Conservation (phyloP, 352 stramenopile species). For the Globisporangium nodosum region DNA sequence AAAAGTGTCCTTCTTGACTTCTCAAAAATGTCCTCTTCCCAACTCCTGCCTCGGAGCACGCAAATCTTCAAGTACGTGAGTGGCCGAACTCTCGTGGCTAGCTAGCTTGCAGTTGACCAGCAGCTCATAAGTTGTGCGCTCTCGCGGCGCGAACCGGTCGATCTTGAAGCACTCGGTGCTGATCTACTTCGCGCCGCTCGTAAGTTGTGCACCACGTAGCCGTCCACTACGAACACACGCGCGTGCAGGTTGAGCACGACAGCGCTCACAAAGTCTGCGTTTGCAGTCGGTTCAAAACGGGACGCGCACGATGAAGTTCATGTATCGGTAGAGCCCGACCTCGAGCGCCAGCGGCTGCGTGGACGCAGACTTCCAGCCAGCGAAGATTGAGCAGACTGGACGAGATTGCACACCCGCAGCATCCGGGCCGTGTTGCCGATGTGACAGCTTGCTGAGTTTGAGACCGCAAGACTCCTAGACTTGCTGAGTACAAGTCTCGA, state of each 20-base stretch:
- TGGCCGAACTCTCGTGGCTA: slow-evolving; percentile 14
- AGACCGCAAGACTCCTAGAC: background rate
- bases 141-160: slow-evolving; percentile 18
- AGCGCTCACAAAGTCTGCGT: slow-evolving; percentile 32
- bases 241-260: slow-evolving; percentile 26
- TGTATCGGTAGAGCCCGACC: slow-evolving; percentile 32
- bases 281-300: slow-evolving; percentile 34
- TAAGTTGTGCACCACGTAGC: slow-evolving; percentile 33
- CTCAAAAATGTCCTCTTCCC: too few relatives aligned
- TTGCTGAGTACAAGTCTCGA: background rate
- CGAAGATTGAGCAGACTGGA: background rate
- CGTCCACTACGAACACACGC: slow-evolving; percentile 38
- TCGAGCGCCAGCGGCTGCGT: slow-evolving; percentile 34
- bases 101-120: slow-evolving; percentile 20
- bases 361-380: background rate
- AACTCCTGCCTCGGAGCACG: slow-evolving; percentile 4
- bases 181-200: slow-evolving; percentile 13
- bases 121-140: slow-evolving; percentile 8
- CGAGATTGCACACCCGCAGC: background rate
- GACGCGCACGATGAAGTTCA: slow-evolving; percentile 27
- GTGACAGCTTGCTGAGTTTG: slow-evolving; percentile 1
- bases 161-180: slow-evolving; percentile 42
- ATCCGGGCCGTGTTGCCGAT: background rate
- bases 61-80: slow-evolving; percentile 20
- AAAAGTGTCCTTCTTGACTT: too few relatives aligned